These are phyloP conservation scores for Pterocarpus macrocarpus DNA, from an alignment of 306 rosid species.

Conservation along the genomic window DNA sequence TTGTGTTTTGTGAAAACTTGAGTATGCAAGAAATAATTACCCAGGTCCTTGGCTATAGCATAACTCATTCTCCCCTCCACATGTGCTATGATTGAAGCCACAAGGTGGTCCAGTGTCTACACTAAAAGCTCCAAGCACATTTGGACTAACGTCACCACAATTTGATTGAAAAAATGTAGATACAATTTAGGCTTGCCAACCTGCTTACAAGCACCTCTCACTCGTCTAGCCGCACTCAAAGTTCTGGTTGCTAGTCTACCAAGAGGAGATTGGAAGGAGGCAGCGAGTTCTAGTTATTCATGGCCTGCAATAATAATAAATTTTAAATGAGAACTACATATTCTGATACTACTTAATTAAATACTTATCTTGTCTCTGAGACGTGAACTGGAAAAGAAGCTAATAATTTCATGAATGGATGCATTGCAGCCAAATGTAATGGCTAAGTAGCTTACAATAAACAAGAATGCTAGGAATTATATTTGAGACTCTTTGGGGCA, in stretches of 20 bases:
- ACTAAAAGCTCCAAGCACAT: slow-evolving; percentile 88
- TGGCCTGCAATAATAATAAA: slow-evolving; percentile 62
- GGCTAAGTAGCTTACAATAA: slow-evolving; percentile 53
- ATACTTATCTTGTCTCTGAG: slow-evolving; percentile 16
- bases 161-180: slow-evolving; percentile 94
- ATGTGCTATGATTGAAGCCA: slow-evolving; percentile 95
- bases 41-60: slow-evolving; percentile 96
- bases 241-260: slow-evolving; percentile 67
- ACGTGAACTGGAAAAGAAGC: slow-evolving; percentile 25
- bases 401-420: slow-evolving; percentile 14
- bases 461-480: slow-evolving; percentile 50
- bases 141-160: slow-evolving; percentile 97
- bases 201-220: slow-evolving; percentile 69
- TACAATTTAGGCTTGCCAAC: slow-evolving; percentile 75
- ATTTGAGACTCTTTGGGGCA: slow-evolving; percentile 57
- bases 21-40: slow-evolving; percentile 57
- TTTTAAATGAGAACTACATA: slow-evolving; percentile 23
- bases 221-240: slow-evolving; percentile 71
- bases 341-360: slow-evolving; percentile 1
- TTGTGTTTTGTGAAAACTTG: slow-evolving; percentile 12
- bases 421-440: slow-evolving; percentile 32
- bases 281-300: slow-evolving; percentile 80
- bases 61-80: slow-evolving; percentile 84
- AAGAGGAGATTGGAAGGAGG: slow-evolving; percentile 75
- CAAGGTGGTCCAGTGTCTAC: slow-evolving; percentile 88